phyloP scores from a whole-genome alignment of 1,284 basidiomycete genomes.

The Cryptococcus sp. region DNA sequence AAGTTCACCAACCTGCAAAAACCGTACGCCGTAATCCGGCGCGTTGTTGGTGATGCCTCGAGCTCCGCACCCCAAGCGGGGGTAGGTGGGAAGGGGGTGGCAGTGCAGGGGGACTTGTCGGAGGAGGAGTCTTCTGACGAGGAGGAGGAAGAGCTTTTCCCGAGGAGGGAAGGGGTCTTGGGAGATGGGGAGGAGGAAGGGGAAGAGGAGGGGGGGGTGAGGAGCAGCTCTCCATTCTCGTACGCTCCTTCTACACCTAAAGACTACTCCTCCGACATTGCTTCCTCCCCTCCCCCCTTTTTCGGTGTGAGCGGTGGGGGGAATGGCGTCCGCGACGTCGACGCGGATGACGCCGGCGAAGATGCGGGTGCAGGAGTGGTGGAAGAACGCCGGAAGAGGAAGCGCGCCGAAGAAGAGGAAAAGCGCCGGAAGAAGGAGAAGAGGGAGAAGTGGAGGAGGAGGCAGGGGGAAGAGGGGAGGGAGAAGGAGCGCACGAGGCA shows the following conservation, averaged over 20 bases:
- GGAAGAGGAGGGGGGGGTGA: slow-evolving; percentile 28
- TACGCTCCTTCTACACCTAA: slow-evolving; percentile 21
- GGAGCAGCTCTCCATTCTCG: slow-evolving; percentile 17
- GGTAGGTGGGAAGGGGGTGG: slow-evolving; percentile 8
- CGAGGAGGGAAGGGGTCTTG: background rate
- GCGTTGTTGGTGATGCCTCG: slow-evolving; percentile 15
- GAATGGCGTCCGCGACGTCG: slow-evolving; percentile 4
- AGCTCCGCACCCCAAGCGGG: background rate
- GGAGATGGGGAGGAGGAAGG: slow-evolving; percentile 4
- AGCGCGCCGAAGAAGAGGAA: background rate
- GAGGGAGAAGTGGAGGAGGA: slow-evolving; percentile 6
- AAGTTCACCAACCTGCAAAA: slow-evolving; percentile 71
- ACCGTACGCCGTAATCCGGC: slow-evolving; percentile 63
- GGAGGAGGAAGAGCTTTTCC: slow-evolving; percentile 12
- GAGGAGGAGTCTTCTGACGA: slow-evolving; percentile 19
- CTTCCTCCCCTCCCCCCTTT: too few relatives aligned
- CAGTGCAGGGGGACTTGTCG: slow-evolving; percentile 14
- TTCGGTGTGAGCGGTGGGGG: too few relatives aligned
- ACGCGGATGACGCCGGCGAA: slow-evolving; percentile 24
- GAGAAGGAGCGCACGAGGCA: slow-evolving; percentile 35
- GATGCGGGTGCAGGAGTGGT: slow-evolving; percentile 11
- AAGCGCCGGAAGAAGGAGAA: slow-evolving; percentile 6
- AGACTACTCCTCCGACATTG: slow-evolving; percentile 47
- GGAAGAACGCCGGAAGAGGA: slow-evolving; percentile 2
- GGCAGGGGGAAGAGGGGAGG: slow-evolving; percentile 6